These are phyloP conservation scores for Rhodotorula taiwanensis DNA, from an alignment of 768 basidiomycete species.

Conservation along the genomic window DNA sequence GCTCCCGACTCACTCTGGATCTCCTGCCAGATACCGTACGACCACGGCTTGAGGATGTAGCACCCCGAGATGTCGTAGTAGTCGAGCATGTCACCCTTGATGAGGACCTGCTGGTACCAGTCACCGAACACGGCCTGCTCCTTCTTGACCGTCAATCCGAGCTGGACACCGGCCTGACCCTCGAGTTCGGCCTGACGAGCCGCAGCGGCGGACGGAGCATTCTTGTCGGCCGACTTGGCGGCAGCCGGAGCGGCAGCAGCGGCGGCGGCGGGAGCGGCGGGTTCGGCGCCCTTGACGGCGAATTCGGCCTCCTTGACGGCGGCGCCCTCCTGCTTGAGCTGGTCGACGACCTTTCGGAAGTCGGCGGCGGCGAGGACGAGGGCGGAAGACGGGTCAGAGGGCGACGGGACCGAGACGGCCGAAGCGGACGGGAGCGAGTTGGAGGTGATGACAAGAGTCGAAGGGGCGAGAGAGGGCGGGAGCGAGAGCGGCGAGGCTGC, in stretches of 20 bases:
- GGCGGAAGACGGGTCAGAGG: slow-evolving; percentile 47
- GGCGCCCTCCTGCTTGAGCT: slow-evolving; percentile 85
- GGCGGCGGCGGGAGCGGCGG: slow-evolving; percentile 47
- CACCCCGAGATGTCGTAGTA: slow-evolving; percentile 98
- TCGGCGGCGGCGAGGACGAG: slow-evolving; percentile 30
- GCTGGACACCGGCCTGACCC: slow-evolving; percentile 36
- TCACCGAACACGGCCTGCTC: slow-evolving; percentile 40
- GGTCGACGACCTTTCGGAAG: slow-evolving; percentile 68
- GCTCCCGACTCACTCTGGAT: slow-evolving; percentile 64
- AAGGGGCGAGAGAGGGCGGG: slow-evolving; percentile 37
- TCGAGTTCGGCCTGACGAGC: slow-evolving; percentile 21
- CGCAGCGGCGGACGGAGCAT: neutral
- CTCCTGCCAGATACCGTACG: slow-evolving; percentile 91
- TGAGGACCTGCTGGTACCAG: slow-evolving; percentile 57
- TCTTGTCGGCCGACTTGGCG: neutral
- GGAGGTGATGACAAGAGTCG: slow-evolving; percentile 33
- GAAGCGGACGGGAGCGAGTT: slow-evolving; percentile 42
- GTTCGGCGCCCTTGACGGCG: slow-evolving; percentile 54
- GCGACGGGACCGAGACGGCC: slow-evolving; percentile 51
- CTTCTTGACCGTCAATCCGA: slow-evolving; percentile 42
- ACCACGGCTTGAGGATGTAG: slow-evolving; percentile 97
- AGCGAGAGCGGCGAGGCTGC: slow-evolving; percentile 39
- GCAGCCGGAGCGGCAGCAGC: neutral
- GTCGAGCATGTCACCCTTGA: slow-evolving; percentile 98
- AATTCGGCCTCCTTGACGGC: slow-evolving; percentile 96